These are phyloP conservation scores for Medicago arabica DNA, from an alignment of 306 rosid species.

Conservation along the genomic window DNA sequence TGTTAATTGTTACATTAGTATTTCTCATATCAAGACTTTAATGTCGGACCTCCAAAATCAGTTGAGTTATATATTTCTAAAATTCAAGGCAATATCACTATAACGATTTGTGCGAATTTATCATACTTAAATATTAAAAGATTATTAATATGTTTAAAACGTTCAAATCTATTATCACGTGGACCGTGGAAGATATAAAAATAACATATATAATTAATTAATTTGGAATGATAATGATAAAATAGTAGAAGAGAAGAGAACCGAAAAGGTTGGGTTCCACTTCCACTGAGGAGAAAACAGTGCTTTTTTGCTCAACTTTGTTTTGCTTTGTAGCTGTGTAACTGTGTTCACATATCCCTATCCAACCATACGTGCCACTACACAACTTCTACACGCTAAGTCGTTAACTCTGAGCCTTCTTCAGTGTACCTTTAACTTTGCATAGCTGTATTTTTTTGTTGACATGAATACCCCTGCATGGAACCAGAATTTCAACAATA, in stretches of 20 bases:
- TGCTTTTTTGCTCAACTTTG: constrained; percentile 51
- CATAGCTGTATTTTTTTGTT: constrained; percentile 46
- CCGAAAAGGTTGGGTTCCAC: constrained; percentile 63
- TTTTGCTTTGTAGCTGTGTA: constrained; percentile 32
- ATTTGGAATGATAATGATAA: no score
- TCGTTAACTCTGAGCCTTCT: constrained; percentile 56
- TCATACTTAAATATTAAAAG: no score
- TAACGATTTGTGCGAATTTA: no score
- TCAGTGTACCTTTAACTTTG: constrained; percentile 27
- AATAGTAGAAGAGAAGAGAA: constrained; percentile 40
- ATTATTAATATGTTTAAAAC: no score
- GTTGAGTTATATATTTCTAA: no score
- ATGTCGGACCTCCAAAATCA: no score
- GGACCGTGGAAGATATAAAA: no score
- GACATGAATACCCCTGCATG: constrained; percentile 64
- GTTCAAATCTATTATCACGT: no score
- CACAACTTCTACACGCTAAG: constrained; percentile 85
- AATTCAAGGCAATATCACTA: no score
- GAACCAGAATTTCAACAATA: constrained; percentile 39
- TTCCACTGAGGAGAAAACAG: constrained; percentile 64
- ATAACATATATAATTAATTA: no score
- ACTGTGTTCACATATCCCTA: constrained; percentile 65
- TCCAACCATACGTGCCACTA: constrained; percentile 49
- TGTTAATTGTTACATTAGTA: no score
- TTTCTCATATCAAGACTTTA: no score